Conservation (phyloP, 768 basidiomycete species). For the Lentinula raphanica region DNA sequence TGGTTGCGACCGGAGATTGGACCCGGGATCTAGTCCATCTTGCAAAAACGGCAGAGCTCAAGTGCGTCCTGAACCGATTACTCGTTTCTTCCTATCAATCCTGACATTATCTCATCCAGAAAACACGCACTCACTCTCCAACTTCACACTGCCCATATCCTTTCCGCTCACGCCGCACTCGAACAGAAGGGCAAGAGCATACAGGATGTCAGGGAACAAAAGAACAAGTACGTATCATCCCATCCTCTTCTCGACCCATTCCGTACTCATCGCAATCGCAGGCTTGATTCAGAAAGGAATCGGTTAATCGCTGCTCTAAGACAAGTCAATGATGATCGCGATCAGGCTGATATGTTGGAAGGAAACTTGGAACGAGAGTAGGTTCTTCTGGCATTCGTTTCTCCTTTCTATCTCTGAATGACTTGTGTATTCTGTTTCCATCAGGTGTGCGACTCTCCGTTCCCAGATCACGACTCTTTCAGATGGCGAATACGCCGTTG, state of each 20-base stretch:
- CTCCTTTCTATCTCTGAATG: no score
- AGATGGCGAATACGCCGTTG: conserved; percentile 69
- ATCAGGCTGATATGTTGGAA: conserved; percentile 74
- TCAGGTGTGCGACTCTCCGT: conserved; percentile 62
- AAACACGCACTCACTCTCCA: conserved; percentile 83
- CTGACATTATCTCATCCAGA: conserved; percentile 28
- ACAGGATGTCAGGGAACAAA: conserved; percentile 79
- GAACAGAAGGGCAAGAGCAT: conserved; percentile 75
- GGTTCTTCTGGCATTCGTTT: no score
- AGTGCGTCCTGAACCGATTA: conserved; percentile 58
- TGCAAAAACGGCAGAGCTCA: conserved; percentile 83
- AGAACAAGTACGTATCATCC: conserved; percentile 63
- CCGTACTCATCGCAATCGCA: conserved; percentile 18
- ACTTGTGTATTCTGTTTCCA: no score
- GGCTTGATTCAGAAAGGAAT: conserved; percentile 73
- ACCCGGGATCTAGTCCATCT: conserved; percentile 81
- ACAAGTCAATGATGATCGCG: conserved; percentile 81
- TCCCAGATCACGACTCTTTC: conserved; percentile 61
- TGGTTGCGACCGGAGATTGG: conserved; percentile 83
- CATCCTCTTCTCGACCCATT: background rate
- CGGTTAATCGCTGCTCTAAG: conserved; percentile 61
- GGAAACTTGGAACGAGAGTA: conserved; percentile 67
- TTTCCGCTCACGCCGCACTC: conserved; percentile 75
- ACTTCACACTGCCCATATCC: conserved; percentile 81
- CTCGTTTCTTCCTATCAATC: background rate